A percentile compares a stretch with the other conserved stretches of the same genome.
Evolutionary conservation across 163 green algal genomes (phyloP).

Genomic region (Coccomyxa subellipsoidea): DNA sequence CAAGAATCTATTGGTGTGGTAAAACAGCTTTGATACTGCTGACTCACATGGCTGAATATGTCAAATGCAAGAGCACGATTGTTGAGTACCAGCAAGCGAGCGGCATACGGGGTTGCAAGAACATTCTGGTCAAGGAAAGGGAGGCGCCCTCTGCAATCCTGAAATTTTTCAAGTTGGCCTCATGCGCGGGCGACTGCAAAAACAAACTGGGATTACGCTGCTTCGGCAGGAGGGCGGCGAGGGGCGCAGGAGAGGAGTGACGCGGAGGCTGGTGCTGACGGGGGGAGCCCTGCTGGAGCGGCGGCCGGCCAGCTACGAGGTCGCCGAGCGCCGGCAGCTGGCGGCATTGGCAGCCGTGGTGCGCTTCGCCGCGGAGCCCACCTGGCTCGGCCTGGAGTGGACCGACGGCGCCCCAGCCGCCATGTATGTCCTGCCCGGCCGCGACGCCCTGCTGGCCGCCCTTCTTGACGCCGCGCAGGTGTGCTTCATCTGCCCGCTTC

Average conservation of each 20-base stretch:
- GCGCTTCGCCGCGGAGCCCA: conserved; percentile 57
- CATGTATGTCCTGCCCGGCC: conserved; percentile 57
- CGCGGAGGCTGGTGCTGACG: conserved; percentile 63
- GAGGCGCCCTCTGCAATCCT: too few relatives aligned
- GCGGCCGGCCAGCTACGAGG: conserved; percentile 49
- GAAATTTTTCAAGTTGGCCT: too few relatives aligned
- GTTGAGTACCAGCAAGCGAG: too few relatives aligned
- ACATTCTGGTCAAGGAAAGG: too few relatives aligned
- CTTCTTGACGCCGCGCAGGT: conserved; percentile 70
- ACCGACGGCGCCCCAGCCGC: conserved; percentile 48
- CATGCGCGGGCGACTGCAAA: too few relatives aligned
- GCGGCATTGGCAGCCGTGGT: conserved; percentile 47
- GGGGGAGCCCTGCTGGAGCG: conserved; percentile 64
- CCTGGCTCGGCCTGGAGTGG: conserved; percentile 78
- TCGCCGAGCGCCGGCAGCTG: conserved; percentile 53
- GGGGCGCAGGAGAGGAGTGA: conserved; percentile 22
- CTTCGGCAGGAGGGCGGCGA: conserved; percentile 16
- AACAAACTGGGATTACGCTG: too few relatives aligned
- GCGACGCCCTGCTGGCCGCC: conserved; percentile 69
- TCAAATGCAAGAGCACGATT: too few relatives aligned
- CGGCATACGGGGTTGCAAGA: too few relatives aligned
- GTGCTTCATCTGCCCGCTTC: neutral
- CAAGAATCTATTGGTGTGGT: too few relatives aligned
- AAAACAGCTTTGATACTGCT: too few relatives aligned
- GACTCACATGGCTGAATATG: too few relatives aligned